Percentiles rank a stretch among this genome's conserved stretches.
These are phyloP conservation scores for Trichoderma simmonsii DNA, from an alignment of 2,329 filamentous ascomycete species.

Conservation along the genomic window DNA sequence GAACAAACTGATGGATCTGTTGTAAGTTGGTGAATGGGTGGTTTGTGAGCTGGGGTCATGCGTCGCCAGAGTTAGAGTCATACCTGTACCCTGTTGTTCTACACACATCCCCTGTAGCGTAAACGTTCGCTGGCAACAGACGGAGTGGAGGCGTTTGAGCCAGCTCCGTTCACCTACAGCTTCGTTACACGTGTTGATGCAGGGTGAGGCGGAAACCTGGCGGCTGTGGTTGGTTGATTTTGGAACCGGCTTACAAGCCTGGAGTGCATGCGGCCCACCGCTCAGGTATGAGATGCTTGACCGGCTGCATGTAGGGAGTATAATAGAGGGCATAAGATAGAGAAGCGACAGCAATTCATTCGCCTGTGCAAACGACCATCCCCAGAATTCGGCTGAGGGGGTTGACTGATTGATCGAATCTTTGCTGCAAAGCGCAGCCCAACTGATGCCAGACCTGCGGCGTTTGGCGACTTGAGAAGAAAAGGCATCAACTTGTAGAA, in stretches of 20 bases:
- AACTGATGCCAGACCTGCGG: not conserved
- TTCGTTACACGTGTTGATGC: slow-evolving; percentile 15
- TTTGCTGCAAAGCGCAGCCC: not conserved
- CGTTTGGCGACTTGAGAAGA: not conserved
- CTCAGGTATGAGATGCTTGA: slow-evolving; percentile 13
- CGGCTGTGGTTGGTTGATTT: slow-evolving; percentile 1
- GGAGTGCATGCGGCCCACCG: not conserved
- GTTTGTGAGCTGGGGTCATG: not conserved
- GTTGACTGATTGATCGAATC: not conserved
- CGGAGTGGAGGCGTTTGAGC: not conserved
- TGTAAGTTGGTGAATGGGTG: not conserved
- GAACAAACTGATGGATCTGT: slow-evolving; percentile 23
- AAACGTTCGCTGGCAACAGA: slow-evolving; percentile 4
- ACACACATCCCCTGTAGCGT: not conserved
- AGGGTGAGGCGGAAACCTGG: not conserved
- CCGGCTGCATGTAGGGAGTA: not conserved
- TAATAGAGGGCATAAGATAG: not conserved
- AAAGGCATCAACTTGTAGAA: not conserved
- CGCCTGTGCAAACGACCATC: not conserved
- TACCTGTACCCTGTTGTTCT: not conserved
- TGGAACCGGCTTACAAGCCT: not conserved
- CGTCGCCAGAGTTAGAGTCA: not conserved
- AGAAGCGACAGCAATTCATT: not conserved
- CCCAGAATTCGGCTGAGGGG: not conserved
- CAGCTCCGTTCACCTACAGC: slow-evolving; percentile 6